Base-by-base conservation (phyloP, 2,329 filamentous ascomycete species). In the Thelonectria discophora region DNA sequence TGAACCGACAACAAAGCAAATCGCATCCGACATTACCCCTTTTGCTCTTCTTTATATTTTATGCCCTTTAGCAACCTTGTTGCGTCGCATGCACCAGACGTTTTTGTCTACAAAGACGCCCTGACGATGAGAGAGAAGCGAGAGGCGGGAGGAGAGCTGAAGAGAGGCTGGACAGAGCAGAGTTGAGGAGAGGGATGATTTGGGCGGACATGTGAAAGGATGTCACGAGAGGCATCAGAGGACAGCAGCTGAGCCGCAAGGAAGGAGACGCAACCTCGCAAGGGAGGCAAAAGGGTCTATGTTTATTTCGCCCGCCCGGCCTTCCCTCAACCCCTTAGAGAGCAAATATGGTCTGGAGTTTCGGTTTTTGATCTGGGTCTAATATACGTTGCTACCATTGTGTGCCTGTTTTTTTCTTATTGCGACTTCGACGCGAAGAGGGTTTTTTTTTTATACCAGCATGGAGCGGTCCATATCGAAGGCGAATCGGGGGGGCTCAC, bases 311-410 rank as follows among this genome's bases (percentile, higher is more conserved):
- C 60, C 63, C 48, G 63, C 63, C 60, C 61, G 57, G 65, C 72
- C 66, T 71, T 70, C 63, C 60, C 71, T 45, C 62, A 70, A 67
- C 64, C 65, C 66, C 60, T 70, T 73, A 76, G 74, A 77, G 76
- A 79, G 76, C 75, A 78, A 76, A 77, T 79, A 76, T 75, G 79
- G 79, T 79, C 73, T 72, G 80, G 80, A 82, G 80, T 82, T 82
- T 75, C 76, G 78, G 76, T 67, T 74, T 80, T 77, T 74, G 69
- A 75, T 74, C 70, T 74, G 74, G 78, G 75, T 76, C 73, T 80
- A 80, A 81, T 81, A 79, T 74, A 74, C 75, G 72, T 74, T 76
- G 68, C 68, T 71, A 66, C 64, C 66, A 59, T 65, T 66, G 64
- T 56, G 62, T 70, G 63, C 55, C 60, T 64, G 58, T 65, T 55